Evolutionary conservation across 2,329 filamentous ascomycete genomes (phyloP).

Genomic region (Calonectria pteridis): DNA sequence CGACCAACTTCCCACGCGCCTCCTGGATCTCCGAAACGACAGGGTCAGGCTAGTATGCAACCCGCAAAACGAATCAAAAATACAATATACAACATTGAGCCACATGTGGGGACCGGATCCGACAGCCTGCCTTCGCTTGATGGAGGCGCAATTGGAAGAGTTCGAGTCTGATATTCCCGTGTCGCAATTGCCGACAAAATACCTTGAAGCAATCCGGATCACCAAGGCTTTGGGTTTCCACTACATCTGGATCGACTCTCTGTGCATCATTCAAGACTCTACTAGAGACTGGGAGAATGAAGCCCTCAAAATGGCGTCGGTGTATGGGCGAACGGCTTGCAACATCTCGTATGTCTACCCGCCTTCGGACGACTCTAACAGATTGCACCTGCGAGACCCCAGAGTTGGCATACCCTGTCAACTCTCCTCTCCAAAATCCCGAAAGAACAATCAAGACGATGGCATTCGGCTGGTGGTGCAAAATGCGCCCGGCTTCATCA

Average conservation of each 20-base stretch:
- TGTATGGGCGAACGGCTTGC: conserved; percentile 14
- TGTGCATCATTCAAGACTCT: conserved; percentile 3
- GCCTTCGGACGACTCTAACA: background rate
- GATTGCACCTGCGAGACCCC: conserved; percentile 12
- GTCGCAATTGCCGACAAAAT: conserved; percentile 10
- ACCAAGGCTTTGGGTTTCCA: conserved; percentile 12
- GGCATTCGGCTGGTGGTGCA: background rate
- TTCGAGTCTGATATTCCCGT: conserved; percentile 7
- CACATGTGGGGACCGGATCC: conserved; percentile 27
- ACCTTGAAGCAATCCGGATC: conserved; percentile 13
- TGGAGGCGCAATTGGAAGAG: background rate
- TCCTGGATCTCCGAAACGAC: conserved; percentile 9
- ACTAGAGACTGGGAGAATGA: conserved; percentile 8
- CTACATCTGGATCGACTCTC: conserved; percentile 10
- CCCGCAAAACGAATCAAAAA: background rate
- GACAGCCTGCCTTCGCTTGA: conserved; percentile 7
- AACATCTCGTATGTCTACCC: conserved; percentile 22
- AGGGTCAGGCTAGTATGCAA: conserved; percentile 21
- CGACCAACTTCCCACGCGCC: conserved; percentile 12
- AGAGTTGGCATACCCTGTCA: background rate
- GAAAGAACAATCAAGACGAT: background rate
- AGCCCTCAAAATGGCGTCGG: conserved; percentile 7
- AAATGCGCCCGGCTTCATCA: background rate
- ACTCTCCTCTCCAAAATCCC: background rate
- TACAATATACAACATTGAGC: conserved; percentile 24